Conservation (phyloP, 768 basidiomycete species). For the Lactifluus piperatus region DNA sequence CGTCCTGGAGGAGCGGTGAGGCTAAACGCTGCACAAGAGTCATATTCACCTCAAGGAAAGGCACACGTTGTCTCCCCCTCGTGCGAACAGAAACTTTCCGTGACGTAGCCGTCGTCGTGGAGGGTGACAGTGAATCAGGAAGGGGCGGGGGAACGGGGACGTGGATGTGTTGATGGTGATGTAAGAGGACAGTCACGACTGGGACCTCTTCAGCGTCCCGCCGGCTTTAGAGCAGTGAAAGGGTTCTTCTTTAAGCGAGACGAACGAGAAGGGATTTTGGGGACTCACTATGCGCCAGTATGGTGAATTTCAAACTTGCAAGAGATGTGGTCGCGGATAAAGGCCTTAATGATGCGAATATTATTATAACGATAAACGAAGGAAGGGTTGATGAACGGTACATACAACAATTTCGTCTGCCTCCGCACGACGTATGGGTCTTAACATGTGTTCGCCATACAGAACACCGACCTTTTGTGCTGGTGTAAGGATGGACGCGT, state of each 20-base stretch:
- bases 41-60: constrained; percentile 20
- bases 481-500: constrained; percentile 31
- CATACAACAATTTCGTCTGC: constrained; percentile 40
- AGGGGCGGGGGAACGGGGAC: constrained; percentile 33
- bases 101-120: neutral
- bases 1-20: constrained; percentile 29
- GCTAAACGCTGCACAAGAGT: constrained; percentile 4
- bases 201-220: constrained; percentile 32
- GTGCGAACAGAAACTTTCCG: neutral
- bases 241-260: neutral
- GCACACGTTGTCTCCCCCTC: constrained; percentile 18
- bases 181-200: constrained; percentile 36
- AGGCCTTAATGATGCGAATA: constrained; percentile 31
- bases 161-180: constrained; percentile 38
- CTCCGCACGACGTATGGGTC: constrained; percentile 32
- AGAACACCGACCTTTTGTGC: constrained; percentile 32
- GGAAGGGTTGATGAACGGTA: neutral
- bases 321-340: constrained; percentile 39
- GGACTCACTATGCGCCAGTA: constrained; percentile 50
- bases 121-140: neutral
- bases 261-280: neutral
- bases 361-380: neutral
- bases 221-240: constrained; percentile 31
- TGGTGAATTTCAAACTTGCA: constrained; percentile 41
- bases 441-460: constrained; percentile 34